Evolutionary conservation across 345 rosid species (phyloP).

Genomic region (Populus euphratica): DNA sequence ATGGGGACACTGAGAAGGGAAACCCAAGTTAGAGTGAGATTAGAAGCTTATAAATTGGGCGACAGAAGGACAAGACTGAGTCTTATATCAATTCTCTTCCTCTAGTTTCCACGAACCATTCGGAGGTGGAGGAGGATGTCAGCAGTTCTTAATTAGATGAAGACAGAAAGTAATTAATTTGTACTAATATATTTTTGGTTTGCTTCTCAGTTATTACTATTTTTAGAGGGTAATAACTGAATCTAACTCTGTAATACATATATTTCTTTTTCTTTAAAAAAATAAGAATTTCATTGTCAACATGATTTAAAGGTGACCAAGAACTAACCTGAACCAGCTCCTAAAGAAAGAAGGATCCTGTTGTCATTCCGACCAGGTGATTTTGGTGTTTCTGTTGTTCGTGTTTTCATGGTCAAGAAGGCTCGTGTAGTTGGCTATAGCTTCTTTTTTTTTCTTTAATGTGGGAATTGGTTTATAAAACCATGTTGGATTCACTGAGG

Average conservation of each 20-base stretch:
- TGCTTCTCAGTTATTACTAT: background rate
- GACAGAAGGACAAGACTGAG: constrained; percentile 21
- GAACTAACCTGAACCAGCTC: no score
- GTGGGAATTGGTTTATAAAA: no score
- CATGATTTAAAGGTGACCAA: no score
- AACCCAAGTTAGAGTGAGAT: constrained; percentile 23
- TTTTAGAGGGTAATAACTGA: background rate
- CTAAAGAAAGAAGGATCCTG: no score
- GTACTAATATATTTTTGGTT: background rate
- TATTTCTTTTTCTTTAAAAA: no score
- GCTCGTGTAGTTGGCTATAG: no score
- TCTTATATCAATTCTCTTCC: constrained; percentile 36
- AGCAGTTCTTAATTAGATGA: background rate
- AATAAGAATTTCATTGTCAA: no score
- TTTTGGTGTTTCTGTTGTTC: no score
- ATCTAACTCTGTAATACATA: background rate
- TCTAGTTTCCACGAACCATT: constrained; percentile 39
- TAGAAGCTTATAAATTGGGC: constrained; percentile 21
- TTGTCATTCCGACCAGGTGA: no score
- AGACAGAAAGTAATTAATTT: background rate
- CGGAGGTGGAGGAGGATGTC: constrained; percentile 21
- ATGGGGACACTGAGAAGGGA: constrained; percentile 18
- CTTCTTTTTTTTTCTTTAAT: no score
- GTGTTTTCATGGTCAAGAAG: no score
- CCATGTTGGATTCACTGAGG: no score